Percentiles rank a stretch among this genome's conserved stretches.
phyloP scores from a whole-genome alignment of 2,329 filamentous ascomycete species.

The Escovopsis weberi region DNA sequence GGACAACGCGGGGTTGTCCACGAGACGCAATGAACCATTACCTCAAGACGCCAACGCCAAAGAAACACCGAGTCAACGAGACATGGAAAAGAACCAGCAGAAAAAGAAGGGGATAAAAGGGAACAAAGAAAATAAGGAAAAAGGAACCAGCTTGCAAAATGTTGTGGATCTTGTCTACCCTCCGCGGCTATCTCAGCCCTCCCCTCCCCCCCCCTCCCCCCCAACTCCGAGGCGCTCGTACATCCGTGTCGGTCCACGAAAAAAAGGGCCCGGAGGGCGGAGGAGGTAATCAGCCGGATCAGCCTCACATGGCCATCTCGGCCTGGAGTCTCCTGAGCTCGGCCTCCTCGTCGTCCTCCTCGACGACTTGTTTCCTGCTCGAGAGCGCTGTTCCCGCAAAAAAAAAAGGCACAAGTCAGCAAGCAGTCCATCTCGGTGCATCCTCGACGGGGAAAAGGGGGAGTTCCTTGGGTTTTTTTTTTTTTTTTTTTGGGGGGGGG shows the following conservation, averaged over 20 bases:
- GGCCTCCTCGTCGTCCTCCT: constrained; percentile 91
- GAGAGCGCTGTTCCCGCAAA: constrained; percentile 14
- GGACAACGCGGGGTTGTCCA: not conserved
- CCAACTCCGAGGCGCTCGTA: no score
- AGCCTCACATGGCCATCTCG: constrained; percentile 84
- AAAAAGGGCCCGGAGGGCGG: no score
- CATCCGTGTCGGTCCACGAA: no score
- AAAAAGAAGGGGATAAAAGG: not conserved
- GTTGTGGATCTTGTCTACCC: not conserved
- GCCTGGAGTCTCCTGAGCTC: constrained; percentile 87
- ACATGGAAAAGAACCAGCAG: constrained; percentile 2
- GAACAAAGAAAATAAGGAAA: not conserved
- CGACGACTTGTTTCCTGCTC: constrained; percentile 28
- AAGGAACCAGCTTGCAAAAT: not conserved
- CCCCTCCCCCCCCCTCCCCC: no score
- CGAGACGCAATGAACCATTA: constrained; percentile 1
- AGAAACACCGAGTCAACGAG: constrained; percentile 13
- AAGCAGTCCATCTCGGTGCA: no score
- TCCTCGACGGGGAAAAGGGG: no score
- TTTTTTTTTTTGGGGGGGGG: no score
- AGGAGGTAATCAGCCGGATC: not conserved
- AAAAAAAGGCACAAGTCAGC: no score
- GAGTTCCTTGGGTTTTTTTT: no score
- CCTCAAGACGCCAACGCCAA: constrained; percentile 19
- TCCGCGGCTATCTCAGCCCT: no score